Evolutionary conservation across 768 basidiomycete species (phyloP).

Genomic region (Gymnopilus dilepis): DNA sequence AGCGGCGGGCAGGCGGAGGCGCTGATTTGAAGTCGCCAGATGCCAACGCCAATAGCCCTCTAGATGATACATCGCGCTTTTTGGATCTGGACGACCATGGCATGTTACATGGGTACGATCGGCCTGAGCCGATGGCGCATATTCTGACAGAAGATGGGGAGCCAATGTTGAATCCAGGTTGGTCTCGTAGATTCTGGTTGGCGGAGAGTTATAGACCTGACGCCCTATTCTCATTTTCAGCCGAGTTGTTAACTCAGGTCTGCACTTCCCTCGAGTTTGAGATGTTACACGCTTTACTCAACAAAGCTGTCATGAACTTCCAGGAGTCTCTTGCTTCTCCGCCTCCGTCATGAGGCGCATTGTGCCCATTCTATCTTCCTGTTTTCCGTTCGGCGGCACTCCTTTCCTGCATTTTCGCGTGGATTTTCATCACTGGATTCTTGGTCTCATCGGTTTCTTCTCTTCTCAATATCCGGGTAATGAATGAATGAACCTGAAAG

Average conservation of each 20-base stretch:
- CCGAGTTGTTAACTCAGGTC: slow-evolving; percentile 68
- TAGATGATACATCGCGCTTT: slow-evolving; percentile 9
- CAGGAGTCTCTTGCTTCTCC: slow-evolving; percentile 75
- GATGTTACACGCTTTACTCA: neutral
- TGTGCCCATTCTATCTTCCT: neutral
- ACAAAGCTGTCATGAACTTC: slow-evolving; percentile 5
- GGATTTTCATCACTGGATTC: neutral
- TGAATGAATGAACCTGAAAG: slow-evolving; percentile 24
- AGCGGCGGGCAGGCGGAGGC: neutral
- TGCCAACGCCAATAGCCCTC: neutral
- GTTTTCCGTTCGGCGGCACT: neutral
- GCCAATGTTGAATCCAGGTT: slow-evolving; percentile 73
- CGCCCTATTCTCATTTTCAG: slow-evolving; percentile 31
- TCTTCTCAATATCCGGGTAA: slow-evolving; percentile 20
- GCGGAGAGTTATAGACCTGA: neutral
- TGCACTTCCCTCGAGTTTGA: neutral
- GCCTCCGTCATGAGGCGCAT: slow-evolving; percentile 51
- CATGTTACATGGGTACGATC: slow-evolving; percentile 33
- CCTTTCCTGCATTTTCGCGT: neutral
- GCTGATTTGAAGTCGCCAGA: neutral
- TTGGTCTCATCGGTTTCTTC: slow-evolving; percentile 14
- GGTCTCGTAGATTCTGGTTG: slow-evolving; percentile 26
- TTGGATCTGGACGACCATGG: slow-evolving; percentile 18
- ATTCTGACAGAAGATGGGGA: slow-evolving; percentile 69
- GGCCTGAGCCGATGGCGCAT: slow-evolving; percentile 53